Evolutionary conservation across 495 filamentous ascomycete genomes (phyloP).

Genomic region (Neurospora cerealis): DNA sequence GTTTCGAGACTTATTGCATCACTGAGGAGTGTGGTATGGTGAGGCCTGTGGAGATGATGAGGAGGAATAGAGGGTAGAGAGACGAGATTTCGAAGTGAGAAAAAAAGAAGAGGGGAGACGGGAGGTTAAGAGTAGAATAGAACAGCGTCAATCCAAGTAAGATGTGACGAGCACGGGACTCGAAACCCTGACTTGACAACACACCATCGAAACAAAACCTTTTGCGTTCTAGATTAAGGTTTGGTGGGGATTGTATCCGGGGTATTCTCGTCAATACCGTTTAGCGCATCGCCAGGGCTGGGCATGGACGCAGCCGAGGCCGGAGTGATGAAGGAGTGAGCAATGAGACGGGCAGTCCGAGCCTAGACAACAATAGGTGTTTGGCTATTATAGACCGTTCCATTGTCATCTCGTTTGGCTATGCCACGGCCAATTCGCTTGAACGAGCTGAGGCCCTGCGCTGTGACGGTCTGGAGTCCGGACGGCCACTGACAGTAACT

Average conservation of each 20-base stretch:
- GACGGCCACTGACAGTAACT: neutral
- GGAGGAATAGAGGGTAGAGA: neutral
- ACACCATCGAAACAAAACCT: neutral
- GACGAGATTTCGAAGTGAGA: neutral
- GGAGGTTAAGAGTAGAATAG: neutral
- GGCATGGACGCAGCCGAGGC: neutral
- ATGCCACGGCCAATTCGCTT: neutral
- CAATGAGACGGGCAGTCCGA: neutral
- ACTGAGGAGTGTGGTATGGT: neutral
- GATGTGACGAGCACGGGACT: neutral
- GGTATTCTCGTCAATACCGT: neutral
- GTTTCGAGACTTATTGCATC: neutral
- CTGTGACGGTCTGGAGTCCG: neutral
- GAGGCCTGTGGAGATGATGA: neutral
- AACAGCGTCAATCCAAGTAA: neutral
- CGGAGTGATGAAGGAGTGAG: neutral
- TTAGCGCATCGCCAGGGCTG: neutral
- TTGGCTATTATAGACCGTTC: neutral
- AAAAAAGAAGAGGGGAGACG: neutral
- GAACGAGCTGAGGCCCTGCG: neutral
- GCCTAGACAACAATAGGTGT: neutral
- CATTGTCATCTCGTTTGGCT: neutral
- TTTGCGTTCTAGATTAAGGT: neutral
- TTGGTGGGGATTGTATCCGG: neutral
- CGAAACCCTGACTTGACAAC: neutral